phyloP scores from a whole-genome alignment of 371 early-diverging fungal genomes.

The Mucor velutinosus region DNA sequence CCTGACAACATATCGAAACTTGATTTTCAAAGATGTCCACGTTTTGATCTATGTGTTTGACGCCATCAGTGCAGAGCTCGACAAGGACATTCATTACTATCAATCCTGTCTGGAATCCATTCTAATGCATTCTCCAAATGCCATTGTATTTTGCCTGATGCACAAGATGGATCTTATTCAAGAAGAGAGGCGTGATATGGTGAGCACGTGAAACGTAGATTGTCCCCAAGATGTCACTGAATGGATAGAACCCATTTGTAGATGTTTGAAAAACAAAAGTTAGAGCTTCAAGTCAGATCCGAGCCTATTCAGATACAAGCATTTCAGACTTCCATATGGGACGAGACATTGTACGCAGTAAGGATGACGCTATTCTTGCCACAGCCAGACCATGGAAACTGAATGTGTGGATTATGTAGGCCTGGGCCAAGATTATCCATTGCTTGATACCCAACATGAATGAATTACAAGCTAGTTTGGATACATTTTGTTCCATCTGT shows the following conservation, averaged over 20 bases:
- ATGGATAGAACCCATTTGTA: conserved; percentile 16
- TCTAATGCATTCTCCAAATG: conserved; percentile 76
- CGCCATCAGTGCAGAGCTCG: conserved; percentile 86
- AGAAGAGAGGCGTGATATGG: conserved; percentile 70
- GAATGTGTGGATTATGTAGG: conserved; percentile 49
- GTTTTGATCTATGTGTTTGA: conserved; percentile 97
- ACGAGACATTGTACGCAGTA: conserved; percentile 90
- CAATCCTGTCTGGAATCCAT: conserved; percentile 89
- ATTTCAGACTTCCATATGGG: conserved; percentile 95
- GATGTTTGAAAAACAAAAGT: conserved; percentile 70
- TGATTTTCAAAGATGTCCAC: conserved; percentile 94
- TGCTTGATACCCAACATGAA: conserved; percentile 91
- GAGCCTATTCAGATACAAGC: conserved; percentile 73
- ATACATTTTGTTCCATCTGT: conserved; percentile 77
- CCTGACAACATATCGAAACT: conserved; percentile 84
- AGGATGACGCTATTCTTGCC: background rate
- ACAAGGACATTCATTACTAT: conserved; percentile 89
- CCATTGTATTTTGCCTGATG: conserved; percentile 90
- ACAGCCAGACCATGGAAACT: background rate
- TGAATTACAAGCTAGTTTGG: conserved; percentile 74
- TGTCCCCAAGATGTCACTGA: background rate
- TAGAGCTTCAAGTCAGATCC: conserved; percentile 72
- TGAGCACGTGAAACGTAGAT: conserved; percentile 18
- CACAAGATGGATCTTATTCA: conserved; percentile 96
- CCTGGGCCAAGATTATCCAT: conserved; percentile 95